Conservation (phyloP, 2,329 filamentous ascomycete genomes). For the Malbranchea cinnamomea region DNA sequence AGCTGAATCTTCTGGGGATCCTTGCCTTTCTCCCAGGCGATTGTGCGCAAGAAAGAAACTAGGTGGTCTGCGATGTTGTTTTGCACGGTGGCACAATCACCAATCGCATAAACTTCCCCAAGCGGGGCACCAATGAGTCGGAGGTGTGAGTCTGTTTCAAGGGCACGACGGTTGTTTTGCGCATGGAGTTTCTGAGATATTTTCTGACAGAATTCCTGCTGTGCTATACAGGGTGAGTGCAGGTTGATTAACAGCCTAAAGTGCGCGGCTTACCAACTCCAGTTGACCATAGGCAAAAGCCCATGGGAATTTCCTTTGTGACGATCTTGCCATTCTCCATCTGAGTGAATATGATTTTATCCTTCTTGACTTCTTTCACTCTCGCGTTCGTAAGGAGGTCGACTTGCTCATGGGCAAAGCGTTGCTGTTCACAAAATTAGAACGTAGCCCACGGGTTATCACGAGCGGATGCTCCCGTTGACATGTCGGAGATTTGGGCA, state of each 20-base stretch:
- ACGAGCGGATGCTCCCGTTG: too few relatives aligned
- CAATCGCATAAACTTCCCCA: conserved; percentile 91
- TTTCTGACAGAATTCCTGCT: conserved; percentile 63
- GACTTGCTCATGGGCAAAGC: conserved; percentile 81
- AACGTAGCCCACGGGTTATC: conserved; percentile 2
- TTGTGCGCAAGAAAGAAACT: conserved; percentile 70
- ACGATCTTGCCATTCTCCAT: conserved; percentile 58
- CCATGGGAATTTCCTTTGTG: conserved; percentile 89
- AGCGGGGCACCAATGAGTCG: conserved; percentile 77
- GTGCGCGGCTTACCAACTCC: conserved; percentile 46
- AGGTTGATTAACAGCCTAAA: background rate
- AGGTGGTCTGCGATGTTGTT: conserved; percentile 93
- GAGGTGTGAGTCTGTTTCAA: conserved; percentile 89
- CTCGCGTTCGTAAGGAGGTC: conserved; percentile 85
- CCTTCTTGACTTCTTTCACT: conserved; percentile 71
- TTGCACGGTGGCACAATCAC: conserved; percentile 90
- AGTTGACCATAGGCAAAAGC: conserved; percentile 96
- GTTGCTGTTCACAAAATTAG: conserved; percentile 34
- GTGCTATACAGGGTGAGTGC: conserved; percentile 32
- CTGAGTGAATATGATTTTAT: conserved; percentile 83
- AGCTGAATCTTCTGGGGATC: conserved; percentile 81
- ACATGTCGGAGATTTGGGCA: conserved; percentile 6
- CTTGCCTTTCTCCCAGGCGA: conserved; percentile 83
- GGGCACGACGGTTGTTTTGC: conserved; percentile 78
- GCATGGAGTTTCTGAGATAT: conserved; percentile 60